Evolutionary conservation across 2,329 filamentous ascomycete species (phyloP).

Genomic region (Whalleya microplaca): DNA sequence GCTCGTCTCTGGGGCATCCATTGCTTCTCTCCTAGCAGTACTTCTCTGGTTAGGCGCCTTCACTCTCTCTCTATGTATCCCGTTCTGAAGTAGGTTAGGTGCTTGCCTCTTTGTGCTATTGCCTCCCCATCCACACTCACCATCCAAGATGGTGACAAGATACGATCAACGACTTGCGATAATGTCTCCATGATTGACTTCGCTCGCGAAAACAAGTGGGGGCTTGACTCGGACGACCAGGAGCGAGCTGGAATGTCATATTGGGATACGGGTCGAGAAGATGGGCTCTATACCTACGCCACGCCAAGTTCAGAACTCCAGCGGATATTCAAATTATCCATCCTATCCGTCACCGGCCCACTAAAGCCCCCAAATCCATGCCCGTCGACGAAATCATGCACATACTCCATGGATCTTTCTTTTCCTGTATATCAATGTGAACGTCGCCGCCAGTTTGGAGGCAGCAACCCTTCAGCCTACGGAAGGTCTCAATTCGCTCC

Average conservation of each 20-base stretch:
- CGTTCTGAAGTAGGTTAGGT: background rate
- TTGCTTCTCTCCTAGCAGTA: background rate
- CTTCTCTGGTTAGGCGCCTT: background rate
- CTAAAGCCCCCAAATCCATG: slow-evolving; percentile 13
- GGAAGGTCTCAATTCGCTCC: slow-evolving; percentile 15
- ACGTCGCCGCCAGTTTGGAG: slow-evolving; percentile 14
- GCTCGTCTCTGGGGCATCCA: slow-evolving; percentile 4
- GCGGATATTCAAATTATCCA: slow-evolving; percentile 10
- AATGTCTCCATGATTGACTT: slow-evolving; percentile 16
- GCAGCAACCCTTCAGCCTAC: slow-evolving; percentile 2
- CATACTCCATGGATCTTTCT: slow-evolving; percentile 5
- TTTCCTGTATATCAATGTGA: slow-evolving; percentile 18
- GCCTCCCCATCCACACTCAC: slow-evolving; percentile 20
- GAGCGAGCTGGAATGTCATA: slow-evolving; percentile 11
- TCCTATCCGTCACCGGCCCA: slow-evolving; percentile 11
- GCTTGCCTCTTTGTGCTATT: slow-evolving; percentile 17
- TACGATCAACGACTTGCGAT: slow-evolving; percentile 2
- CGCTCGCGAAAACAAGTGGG: slow-evolving; percentile 13
- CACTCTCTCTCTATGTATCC: background rate
- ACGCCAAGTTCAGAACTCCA: slow-evolving; percentile 8
- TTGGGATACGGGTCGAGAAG: slow-evolving; percentile 1
- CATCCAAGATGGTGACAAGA: background rate
- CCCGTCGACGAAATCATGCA: slow-evolving; percentile 14
- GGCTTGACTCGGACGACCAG: slow-evolving; percentile 6
- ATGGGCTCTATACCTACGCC: slow-evolving; percentile 8